Evolutionary conservation across 163 green algal genomes (phyloP), one percentile per base, ranked within the genome.

Genomic region (Chlamydomonas reinhardtii): DNA sequence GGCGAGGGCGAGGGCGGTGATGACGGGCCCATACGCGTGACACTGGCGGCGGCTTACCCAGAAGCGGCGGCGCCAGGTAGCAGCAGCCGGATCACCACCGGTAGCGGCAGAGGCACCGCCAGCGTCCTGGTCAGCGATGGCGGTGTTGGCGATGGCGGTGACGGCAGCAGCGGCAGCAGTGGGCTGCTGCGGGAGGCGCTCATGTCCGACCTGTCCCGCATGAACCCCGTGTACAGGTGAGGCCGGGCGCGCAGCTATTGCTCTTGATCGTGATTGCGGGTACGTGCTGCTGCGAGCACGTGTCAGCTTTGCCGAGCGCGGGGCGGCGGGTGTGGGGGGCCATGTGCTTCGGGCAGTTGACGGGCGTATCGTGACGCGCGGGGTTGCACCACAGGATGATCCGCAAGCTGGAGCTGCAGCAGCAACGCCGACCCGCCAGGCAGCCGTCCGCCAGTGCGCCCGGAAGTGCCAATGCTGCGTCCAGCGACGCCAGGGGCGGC

Each of bases 301-400:
- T n/a, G n/a, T n/a, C n/a, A n/a, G n/a, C n/a, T n/a, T n/a, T n/a
- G n/a, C n/a, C n/a, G n/a, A n/a, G n/a, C n/a, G n/a, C n/a, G n/a
- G n/a, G n/a, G n/a, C n/a, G n/a, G n/a, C n/a, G n/a, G n/a, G n/a
- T n/a, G n/a, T n/a, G n/a, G n/a, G n/a, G n/a, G n/a, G n/a, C n/a
- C n/a, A n/a, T n/a, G n/a, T n/a, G n/a, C n/a, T n/a, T n/a, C n/a
- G n/a, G n/a, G n/a, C n/a, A n/a, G n/a, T n/a, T n/a, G n/a, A n/a
- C n/a, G n/a, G n/a, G n/a, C n/a, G n/a, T n/a, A n/a, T n/a, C n/a
- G n/a, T n/a, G n/a, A n/a, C n/a, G n/a, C n/a, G n/a, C n/a, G n/a
- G n/a, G n/a, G n/a, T n/a, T n/a, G n/a, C 2, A 9, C 34, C 34
- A n/a, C 79, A 85, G 79, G 48, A 85, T 85, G 79, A 85, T 85